phyloP scores from a whole-genome alignment of 805 yeast genomes.

The Lachancea quebecensis region DNA sequence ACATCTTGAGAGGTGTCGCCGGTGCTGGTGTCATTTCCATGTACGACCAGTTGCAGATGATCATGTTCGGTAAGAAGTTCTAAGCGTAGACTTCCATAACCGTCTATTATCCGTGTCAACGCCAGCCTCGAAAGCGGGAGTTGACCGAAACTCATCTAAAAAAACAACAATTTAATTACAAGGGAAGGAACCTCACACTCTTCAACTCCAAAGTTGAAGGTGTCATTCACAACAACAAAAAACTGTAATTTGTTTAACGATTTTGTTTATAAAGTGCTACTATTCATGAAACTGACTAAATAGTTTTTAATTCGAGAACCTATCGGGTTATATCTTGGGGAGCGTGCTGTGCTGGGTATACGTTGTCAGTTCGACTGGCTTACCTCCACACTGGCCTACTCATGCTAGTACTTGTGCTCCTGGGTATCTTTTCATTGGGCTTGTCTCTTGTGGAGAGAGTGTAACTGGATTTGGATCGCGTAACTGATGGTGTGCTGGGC shows the following conservation, averaged over 20 bases:
- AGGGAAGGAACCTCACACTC: too few relatives aligned
- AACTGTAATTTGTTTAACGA: background rate
- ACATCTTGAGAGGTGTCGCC: conserved; percentile 99
- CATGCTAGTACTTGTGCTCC: conserved; percentile 1
- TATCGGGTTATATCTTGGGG: background rate
- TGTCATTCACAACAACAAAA: background rate
- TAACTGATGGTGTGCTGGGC: background rate
- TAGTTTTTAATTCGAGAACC: conserved; percentile 3
- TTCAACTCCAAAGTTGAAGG: too few relatives aligned
- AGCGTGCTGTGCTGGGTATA: background rate
- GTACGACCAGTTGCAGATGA: conserved; percentile 94
- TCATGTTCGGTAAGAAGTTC: conserved; percentile 94
- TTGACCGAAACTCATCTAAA: too few relatives aligned
- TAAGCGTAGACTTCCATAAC: conserved; percentile 27
- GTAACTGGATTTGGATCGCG: conserved; percentile 5
- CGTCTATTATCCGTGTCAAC: too few relatives aligned
- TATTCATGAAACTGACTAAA: conserved; percentile 5
- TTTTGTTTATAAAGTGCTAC: conserved; percentile 6
- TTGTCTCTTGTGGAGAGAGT: background rate
- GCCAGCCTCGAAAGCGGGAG: too few relatives aligned
- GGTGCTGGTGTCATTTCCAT: conserved; percentile 99
- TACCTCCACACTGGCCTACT: conserved; percentile 4
- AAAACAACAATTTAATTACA: too few relatives aligned
- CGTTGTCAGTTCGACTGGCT: background rate
- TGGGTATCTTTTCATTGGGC: background rate